Conservation (phyloP, 2,329 filamentous ascomycete species). For the Cryphonectria radicalis region DNA sequence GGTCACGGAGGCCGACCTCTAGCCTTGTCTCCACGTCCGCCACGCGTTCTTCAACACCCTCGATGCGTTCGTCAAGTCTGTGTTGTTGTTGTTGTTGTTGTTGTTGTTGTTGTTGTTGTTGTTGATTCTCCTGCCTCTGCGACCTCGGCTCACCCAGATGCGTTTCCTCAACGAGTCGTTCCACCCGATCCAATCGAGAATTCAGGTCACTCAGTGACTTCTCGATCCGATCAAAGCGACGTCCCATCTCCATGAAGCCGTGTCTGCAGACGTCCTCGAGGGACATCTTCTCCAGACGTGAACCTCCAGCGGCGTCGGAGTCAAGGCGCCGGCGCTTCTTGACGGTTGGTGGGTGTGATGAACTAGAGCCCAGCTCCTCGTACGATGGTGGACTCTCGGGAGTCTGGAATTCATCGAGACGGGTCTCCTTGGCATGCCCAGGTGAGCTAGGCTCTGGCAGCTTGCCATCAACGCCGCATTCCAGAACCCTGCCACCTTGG, state of each 20-base stretch:
- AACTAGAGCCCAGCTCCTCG: conserved; percentile 11
- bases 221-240: conserved; percentile 26
- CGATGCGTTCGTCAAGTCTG: conserved; percentile 20
- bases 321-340: conserved; percentile 25
- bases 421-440: neutral
- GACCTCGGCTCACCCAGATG: neutral
- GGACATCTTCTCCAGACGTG: conserved; percentile 2
- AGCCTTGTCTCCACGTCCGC: conserved; percentile 19
- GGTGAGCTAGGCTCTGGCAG: neutral
- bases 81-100: neutral
- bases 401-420: neutral
- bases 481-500: conserved; percentile 21
- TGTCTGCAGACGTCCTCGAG: conserved; percentile 27
- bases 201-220: conserved; percentile 13
- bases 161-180: conserved; percentile 11
- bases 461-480: neutral
- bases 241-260: conserved; percentile 26
- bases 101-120: too few relatives aligned
- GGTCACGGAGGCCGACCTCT: conserved; percentile 21
- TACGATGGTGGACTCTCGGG: conserved; percentile 22
- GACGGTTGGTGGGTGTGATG: conserved; percentile 9
- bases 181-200: conserved; percentile 19
- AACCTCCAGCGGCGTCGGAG: neutral
- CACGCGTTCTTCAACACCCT: conserved; percentile 20
- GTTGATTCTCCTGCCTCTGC: neutral